Conservation (phyloP, 495 filamentous ascomycete genomes). For the Penicillium ochrochloron region DNA sequence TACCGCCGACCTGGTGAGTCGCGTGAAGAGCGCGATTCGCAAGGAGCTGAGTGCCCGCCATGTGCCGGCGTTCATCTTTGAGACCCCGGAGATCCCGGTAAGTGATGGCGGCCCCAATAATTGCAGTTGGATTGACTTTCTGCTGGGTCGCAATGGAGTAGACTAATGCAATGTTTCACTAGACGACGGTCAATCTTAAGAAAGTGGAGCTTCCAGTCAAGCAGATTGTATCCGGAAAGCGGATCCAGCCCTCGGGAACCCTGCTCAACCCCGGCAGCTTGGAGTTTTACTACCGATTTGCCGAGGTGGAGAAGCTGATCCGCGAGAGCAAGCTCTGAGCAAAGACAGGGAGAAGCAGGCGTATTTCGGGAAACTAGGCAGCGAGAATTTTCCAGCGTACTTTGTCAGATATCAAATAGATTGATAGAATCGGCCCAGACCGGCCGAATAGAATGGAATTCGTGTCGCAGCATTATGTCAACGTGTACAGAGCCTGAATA, state of each 20-base stretch:
- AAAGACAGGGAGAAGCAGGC: neutral
- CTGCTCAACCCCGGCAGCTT: conserved; percentile 75
- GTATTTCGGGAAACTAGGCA: neutral
- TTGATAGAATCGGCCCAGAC: neutral
- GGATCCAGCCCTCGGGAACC: conserved; percentile 76
- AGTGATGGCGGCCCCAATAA: conserved; percentile 33
- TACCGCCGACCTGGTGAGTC: conserved; percentile 56
- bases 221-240: conserved; percentile 77
- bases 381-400: conserved; percentile 2
- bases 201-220: conserved; percentile 88
- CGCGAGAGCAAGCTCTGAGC: conserved; percentile 33
- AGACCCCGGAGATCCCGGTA: conserved; percentile 80
- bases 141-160: neutral
- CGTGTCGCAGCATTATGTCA: neutral
- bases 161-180: conserved; percentile 14
- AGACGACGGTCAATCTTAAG: conserved; percentile 83
- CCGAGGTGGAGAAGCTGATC: conserved; percentile 69
- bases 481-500: neutral
- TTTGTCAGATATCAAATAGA: neutral
- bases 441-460: neutral
- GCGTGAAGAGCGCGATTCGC: conserved; percentile 66
- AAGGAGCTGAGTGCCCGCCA: conserved; percentile 69
- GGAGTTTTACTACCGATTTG: conserved; percentile 81
- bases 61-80: conserved; percentile 78
- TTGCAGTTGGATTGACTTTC: conserved; percentile 12